Percentiles rank a stretch among this genome's conserved stretches.
phyloP scores from a whole-genome alignment of 2,329 filamentous ascomycete genomes.

The Lomentospora prolificans region DNA sequence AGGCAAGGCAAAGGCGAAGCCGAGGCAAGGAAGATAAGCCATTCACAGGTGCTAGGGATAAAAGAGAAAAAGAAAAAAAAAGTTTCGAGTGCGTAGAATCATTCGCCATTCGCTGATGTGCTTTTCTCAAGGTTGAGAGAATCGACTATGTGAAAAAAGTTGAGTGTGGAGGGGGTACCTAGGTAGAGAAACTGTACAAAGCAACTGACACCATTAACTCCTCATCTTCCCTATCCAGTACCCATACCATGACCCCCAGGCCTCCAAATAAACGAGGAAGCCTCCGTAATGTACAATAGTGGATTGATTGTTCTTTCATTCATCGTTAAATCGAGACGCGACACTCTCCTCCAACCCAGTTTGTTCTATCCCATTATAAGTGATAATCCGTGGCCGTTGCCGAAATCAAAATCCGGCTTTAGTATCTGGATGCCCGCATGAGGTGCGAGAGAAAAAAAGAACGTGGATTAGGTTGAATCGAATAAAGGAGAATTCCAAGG shows the following conservation, averaged over 20 bases:
- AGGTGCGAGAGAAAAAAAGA: background rate
- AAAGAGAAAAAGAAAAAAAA: background rate
- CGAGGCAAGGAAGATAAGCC: too few species aligned
- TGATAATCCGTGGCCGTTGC: background rate
- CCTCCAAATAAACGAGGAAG: background rate
- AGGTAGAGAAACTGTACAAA: background rate
- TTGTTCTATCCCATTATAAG: background rate
- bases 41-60: background rate
- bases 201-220: background rate
- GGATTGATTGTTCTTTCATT: background rate
- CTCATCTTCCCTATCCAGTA: background rate
- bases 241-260: background rate
- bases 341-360: background rate
- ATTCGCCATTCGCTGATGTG: background rate
- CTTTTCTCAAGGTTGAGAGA: background rate
- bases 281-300: background rate
- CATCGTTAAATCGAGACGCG: background rate
- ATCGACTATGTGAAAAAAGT: background rate
- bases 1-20: too few species aligned
- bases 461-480: background rate
- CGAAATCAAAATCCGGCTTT: too few species aligned
- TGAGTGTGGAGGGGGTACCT: background rate
- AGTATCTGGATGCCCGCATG: background rate
- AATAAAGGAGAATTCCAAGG: background rate
- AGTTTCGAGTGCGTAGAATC: background rate